Base-by-base conservation (phyloP, 257 asterid genomes). In the Forsythia suspensa region DNA sequence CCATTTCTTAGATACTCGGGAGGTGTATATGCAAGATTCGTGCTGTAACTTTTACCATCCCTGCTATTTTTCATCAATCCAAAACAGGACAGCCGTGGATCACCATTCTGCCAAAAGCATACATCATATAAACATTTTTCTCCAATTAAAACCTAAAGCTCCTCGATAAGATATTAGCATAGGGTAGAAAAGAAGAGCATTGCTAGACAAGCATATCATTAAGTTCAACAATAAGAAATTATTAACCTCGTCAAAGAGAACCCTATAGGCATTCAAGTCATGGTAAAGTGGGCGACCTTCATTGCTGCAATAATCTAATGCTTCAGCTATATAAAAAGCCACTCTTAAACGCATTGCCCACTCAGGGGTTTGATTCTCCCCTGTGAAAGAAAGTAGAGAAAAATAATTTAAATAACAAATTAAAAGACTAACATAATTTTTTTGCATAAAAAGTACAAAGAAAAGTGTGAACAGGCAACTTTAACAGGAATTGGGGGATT, bases 341-440 rank as follows among this genome's bases (percentile, higher is more conserved):
- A 95, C 99, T 82, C 99, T 86, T 74, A 95, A 78, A 46, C 99
- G 98, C 99, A 95, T 89, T n/a, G 98, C 97, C 98, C 98, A 95
- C 86, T 92, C 98, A 68, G 92, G 96, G 77, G 99, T 95, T 84
- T 93, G 99, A 85, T 89, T 92, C 87, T 95, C 99, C 97, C 97
- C 99, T 92, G 89, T 77, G 15, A 37, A 66, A 79, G 76, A 77
- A 55, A 79, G 79, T 44, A 41, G 48, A 82, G 39, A 76, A 79
- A 52, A 71, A 75, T 68, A n/a, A 21, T 71, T 55, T 36, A 74
- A 4, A 12, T 41, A 37, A 77, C 38, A 20, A 77, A 55, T 71
- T 36, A 3, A 40, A 39, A 71, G 73, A 79, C 9, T 21, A 12
- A 68, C n/a, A 44, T 20, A 18, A 43, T 63, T 57, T 57, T n/a